Base-by-base conservation (phyloP, 495 filamentous ascomycete genomes). In the Xylaria venustula region DNA sequence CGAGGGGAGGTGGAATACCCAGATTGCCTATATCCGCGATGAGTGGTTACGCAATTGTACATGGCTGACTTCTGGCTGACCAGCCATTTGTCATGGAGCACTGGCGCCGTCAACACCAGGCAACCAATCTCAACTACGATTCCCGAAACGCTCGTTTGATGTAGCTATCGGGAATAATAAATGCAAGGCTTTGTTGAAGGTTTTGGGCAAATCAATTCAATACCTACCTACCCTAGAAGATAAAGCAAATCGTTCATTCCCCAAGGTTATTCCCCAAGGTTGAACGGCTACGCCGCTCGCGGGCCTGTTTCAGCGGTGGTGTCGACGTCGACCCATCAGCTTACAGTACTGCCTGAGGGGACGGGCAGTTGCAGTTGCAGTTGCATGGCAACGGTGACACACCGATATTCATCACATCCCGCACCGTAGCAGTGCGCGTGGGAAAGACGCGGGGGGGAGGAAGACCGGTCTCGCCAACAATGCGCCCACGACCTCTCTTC, bases 31-130 rank as follows among this genome's bases (percentile, higher is more conserved):
- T 45, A 45, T 23, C 40, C 19, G 22, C 40, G 19, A 32, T n/a
- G 53, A 26, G 40, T 37, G 54, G 44, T 49, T 58, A 58, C 54
- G 54, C 54, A 58, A 49, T 58, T 58, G 30, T 48, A 58, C 54
- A 49, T 58, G 8, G 54, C 5, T n/a, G 15, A 7, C 3, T 14
- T 8, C 6, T 22, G 19, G 45, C 19, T 17, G 19, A n/a, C 22
- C 26, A 32, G 23, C 30, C 30, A 19, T 15, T 48, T 15, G 15
- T 23, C 14, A 5, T 3, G 7, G 40, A 42, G 40, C 40, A 42
- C 40, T 7, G 40, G 40, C n/a, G n/a, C 42, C 42, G n/a, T 17
- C 15, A 28, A 20, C 51, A 50, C 47, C 15, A 28, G 36, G 17
- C 50, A 37, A n/a, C 30, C 34, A 26, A 26, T 54, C 22, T 40